Conservation (phyloP, 2,329 filamentous ascomycete genomes). For the Neonectria hederae region DNA sequence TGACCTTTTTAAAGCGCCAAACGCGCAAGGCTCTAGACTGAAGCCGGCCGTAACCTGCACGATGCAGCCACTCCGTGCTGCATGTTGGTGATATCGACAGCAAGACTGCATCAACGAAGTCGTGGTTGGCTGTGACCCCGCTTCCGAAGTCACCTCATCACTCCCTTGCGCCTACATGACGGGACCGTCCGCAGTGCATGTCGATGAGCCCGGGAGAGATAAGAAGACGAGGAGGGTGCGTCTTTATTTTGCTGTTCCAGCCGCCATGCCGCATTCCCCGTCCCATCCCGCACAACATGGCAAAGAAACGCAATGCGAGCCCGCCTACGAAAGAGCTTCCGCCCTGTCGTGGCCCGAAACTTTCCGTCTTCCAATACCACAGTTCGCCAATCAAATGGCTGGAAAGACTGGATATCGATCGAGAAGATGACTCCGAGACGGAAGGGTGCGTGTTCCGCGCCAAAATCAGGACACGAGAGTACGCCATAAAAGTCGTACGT, state of each 20-base stretch:
- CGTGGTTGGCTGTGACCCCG: not conserved
- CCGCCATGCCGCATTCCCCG: not conserved
- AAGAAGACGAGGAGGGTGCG: not conserved
- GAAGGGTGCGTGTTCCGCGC: conserved; percentile 33
- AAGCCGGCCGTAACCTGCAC: not conserved
- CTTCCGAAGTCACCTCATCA: not conserved
- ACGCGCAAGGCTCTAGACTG: not conserved
- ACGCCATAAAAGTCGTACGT: conserved; percentile 36
- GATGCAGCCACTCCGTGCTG: not conserved
- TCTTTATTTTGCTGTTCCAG: not conserved
- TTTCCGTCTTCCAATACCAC: conserved; percentile 26
- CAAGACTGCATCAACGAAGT: not conserved
- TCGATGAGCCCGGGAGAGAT: not conserved
- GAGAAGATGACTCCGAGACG: conserved; percentile 10
- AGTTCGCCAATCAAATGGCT: conserved; percentile 31
- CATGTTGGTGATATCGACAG: not conserved
- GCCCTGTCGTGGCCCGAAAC: conserved; percentile 30
- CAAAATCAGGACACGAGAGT: conserved; percentile 21
- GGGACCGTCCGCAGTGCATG: not conserved
- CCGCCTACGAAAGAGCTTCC: conserved; percentile 21
- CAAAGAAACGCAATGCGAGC: not conserved
- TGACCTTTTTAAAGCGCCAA: not conserved
- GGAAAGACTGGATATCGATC: conserved; percentile 23
- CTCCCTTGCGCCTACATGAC: not conserved
- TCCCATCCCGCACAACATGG: not conserved